Base-by-base conservation (phyloP, 2,329 filamentous ascomycete species). In the Fusarium foetens region DNA sequence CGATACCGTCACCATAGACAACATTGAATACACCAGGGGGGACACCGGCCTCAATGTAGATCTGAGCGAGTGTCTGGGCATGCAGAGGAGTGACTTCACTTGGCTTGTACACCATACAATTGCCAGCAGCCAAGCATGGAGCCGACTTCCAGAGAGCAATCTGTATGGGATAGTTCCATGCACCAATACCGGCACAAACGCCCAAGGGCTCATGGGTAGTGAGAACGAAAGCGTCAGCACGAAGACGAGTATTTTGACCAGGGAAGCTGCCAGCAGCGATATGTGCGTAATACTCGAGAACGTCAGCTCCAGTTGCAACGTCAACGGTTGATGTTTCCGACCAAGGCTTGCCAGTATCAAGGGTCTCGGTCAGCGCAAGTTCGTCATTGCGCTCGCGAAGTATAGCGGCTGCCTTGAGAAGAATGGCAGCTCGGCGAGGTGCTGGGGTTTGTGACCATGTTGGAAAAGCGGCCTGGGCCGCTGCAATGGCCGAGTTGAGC, bases 141-240 rank as follows among this genome's bases (percentile, higher is more conserved):
- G 92, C 93, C 2, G 93, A 94, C 82, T 97, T 97, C 94, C 94
- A 97, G 3, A 97, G 86, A 13, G 94, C 94, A 73, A 97, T 97
- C 81, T 97, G 94, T 72, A 97, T 93, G 17, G 94, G 94, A 79
- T 97, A 97, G 82, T 97, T 97, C 94, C 94, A 97, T 19, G 94
- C 94, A 61, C 94, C 94, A 73, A 97, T 97, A 63, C 93, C 94
- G 19, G 89, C 94, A 80, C 94, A 97, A 19, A 96, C 93, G 31
- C 94, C 94, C 23, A 97, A 84, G 9, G 94, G 88, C 75, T 93
- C 92, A 80, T 96, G 95, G 77, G 90, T 91, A 16, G 93, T 95
- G 81, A 95, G 94, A 41, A 96, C 90, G 88, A 92, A 94, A 8
- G 94, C 93, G 73, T 94, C 91, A 55, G 90, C 86, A 42, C 94